phyloP scores from a whole-genome alignment of 2,329 filamentous ascomycete species.

The Harringtonia aguacate region DNA sequence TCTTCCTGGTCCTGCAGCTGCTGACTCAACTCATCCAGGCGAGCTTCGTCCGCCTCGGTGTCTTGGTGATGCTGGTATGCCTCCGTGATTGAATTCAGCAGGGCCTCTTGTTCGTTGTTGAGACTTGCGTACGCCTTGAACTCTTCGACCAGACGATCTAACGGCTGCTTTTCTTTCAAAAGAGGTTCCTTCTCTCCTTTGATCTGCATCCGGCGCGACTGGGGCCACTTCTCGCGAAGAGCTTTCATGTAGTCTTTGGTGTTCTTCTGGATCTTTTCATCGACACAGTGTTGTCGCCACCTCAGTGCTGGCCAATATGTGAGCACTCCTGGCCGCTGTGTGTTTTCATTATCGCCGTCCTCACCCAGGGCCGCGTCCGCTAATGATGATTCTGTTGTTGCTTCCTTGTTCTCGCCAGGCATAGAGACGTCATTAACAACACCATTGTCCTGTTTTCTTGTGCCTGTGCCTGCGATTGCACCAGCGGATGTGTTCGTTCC shows the following conservation, averaged over 20 bases:
- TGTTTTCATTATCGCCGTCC: neutral
- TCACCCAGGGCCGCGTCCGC: neutral
- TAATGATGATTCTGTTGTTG: too few species aligned
- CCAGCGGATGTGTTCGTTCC: too few species aligned
- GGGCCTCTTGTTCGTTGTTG: constrained; percentile 29
- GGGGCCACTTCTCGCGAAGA: constrained; percentile 33
- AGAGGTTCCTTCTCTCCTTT: constrained; percentile 39
- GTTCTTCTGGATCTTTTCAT: constrained; percentile 33
- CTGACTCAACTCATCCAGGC: constrained; percentile 36
- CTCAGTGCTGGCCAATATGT: constrained; percentile 10
- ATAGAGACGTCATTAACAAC: too few species aligned
- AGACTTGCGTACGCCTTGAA: constrained; percentile 31
- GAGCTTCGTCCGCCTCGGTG: constrained; percentile 39
- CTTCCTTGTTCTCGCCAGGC: too few species aligned
- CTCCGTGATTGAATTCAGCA: constrained; percentile 35
- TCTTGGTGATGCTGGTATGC: constrained; percentile 40
- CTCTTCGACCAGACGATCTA: constrained; percentile 30
- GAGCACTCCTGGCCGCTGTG: constrained; percentile 6
- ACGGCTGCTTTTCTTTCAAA: constrained; percentile 31
- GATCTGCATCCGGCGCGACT: constrained; percentile 33
- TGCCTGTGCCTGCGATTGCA: too few species aligned
- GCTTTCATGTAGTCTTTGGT: constrained; percentile 34
- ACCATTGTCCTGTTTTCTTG: too few species aligned
- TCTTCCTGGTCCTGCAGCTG: constrained; percentile 33
- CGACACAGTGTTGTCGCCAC: constrained; percentile 25